Conservation (phyloP, 169 alveolate genomes). For the Babesia bigemina region DNA sequence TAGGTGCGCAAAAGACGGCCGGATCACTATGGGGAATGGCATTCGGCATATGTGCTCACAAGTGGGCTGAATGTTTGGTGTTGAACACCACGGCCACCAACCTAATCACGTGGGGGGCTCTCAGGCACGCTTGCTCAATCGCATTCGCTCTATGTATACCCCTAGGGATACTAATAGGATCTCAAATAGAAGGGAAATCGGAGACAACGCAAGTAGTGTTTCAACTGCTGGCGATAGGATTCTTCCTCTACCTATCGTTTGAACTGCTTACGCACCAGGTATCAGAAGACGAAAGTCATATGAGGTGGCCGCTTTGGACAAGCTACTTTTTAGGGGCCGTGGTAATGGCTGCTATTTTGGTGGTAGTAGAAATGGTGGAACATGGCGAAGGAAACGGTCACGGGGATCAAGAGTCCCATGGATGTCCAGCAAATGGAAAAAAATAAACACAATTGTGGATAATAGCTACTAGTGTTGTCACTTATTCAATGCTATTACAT, state of each 20-base stretch:
- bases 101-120: constrained; percentile 15
- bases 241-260: constrained; percentile 66
- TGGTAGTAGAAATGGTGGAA: constrained; percentile 44
- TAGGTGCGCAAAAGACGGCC: constrained; percentile 47
- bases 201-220: constrained; percentile 20
- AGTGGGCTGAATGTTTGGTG: constrained; percentile 71
- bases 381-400: not conserved
- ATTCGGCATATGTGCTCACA: constrained; percentile 70
- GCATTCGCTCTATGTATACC: constrained; percentile 63
- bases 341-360: constrained; percentile 47
- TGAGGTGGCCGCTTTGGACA: constrained; percentile 39
- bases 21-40: constrained; percentile 66
- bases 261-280: constrained; percentile 61
- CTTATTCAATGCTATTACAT: too few relatives aligned
- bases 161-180: constrained; percentile 56
- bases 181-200: not conserved
- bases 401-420: too few relatives aligned
- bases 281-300: constrained; percentile 15
- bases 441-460: too few relatives aligned
- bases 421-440: too few relatives aligned
- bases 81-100: constrained; percentile 44
- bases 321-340: constrained; percentile 52
- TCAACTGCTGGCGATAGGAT: constrained; percentile 65
- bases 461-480: too few relatives aligned
- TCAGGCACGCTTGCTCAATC: constrained; percentile 30